These are phyloP conservation scores for Penicillium sp. DNA, from an alignment of 2,329 filamentous ascomycete genomes.

Conservation along the genomic window DNA sequence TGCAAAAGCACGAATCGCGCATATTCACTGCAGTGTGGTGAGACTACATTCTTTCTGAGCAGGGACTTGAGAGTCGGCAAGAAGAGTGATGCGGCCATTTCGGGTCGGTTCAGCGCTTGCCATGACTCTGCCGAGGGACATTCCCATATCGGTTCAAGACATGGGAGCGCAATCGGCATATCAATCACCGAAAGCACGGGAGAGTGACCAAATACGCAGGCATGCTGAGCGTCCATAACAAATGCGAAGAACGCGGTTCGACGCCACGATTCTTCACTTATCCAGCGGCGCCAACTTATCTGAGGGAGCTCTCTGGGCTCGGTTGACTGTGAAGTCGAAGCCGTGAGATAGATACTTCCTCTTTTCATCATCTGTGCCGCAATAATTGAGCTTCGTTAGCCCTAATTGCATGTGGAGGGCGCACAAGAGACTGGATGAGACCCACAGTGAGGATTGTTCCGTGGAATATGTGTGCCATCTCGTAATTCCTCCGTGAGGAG, in stretches of 20 bases:
- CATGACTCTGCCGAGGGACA: slow-evolving; percentile 26
- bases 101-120: slow-evolving; percentile 20
- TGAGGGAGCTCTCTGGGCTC: not conserved
- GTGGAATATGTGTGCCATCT: slow-evolving; percentile 36
- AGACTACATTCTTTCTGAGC: slow-evolving; percentile 26
- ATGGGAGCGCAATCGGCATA: slow-evolving; percentile 32
- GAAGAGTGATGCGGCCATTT: slow-evolving; percentile 25
- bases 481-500: slow-evolving; percentile 33
- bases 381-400: not conserved
- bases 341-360: slow-evolving; percentile 19
- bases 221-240: slow-evolving; percentile 37
- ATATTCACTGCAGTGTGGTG: slow-evolving; percentile 29
- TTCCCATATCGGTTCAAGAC: slow-evolving; percentile 32
- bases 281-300: slow-evolving; percentile 28
- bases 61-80: slow-evolving; percentile 29
- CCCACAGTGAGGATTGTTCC: slow-evolving; percentile 33
- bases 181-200: slow-evolving; percentile 34
- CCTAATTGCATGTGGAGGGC: not conserved
- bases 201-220: slow-evolving; percentile 35
- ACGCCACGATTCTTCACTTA: slow-evolving; percentile 31
- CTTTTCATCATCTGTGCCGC: slow-evolving; percentile 29
- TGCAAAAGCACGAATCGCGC: slow-evolving; percentile 31
- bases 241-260: slow-evolving; percentile 36
- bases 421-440: not conserved
- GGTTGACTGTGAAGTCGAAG: not conserved